These are phyloP conservation scores for Bonia amplexicaulis DNA, from an alignment of 176 grass and related monocot species.

Conservation along the genomic window DNA sequence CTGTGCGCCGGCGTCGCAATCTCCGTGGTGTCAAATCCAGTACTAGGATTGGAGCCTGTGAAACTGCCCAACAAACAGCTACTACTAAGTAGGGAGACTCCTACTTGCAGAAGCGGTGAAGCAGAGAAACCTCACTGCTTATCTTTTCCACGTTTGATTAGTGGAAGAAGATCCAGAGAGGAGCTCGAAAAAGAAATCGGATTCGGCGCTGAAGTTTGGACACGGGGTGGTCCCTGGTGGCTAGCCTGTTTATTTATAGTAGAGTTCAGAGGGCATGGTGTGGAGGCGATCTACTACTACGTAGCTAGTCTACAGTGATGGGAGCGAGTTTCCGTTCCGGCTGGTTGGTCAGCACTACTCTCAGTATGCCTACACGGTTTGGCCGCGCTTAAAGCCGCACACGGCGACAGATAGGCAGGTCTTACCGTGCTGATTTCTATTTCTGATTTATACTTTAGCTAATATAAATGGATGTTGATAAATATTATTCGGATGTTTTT, in stretches of 20 bases:
- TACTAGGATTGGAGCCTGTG: not conserved
- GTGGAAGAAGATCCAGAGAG: not conserved
- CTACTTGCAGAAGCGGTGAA: not conserved
- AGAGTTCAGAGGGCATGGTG: not conserved
- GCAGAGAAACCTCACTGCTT: not conserved
- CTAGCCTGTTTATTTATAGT: not conserved
- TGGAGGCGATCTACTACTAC: not conserved
- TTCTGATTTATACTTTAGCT: no score
- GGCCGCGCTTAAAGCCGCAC: not conserved
- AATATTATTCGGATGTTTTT: no score
- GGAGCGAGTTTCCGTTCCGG: not conserved
- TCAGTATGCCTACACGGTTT: not conserved
- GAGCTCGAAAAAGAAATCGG: not conserved
- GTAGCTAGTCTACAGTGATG: not conserved
- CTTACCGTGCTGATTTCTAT: no score
- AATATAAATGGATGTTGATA: no score
- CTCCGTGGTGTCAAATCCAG: not conserved
- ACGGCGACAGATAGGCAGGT: no score
- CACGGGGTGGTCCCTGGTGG: not conserved
- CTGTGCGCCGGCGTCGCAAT: not conserved
- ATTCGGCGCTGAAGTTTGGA: constrained; percentile 24
- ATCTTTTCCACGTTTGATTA: not conserved
- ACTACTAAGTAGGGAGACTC: not conserved
- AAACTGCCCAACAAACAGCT: not conserved
- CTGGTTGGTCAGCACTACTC: not conserved